Base-by-base conservation (phyloP, 1,284 basidiomycete species). In the Sparassis latifolia region DNA sequence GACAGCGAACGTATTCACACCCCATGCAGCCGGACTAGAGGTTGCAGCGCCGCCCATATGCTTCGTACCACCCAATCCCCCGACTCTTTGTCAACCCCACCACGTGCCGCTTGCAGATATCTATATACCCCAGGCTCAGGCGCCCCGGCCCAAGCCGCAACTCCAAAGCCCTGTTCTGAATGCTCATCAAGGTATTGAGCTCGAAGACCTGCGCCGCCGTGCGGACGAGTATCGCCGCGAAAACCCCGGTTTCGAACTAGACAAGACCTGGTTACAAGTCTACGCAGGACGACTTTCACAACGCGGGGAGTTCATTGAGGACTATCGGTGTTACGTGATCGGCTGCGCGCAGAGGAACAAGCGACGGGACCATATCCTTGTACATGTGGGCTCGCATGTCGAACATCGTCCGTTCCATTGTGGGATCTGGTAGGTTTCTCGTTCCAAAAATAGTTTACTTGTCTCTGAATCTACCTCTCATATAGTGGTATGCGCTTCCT, bases 321-420 rank as follows among this genome's bases (percentile, higher is more conserved):
- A 83, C 42, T 86, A 78, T 57, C 71, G 84, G 42, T 86, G 83
- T 57, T 86, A 86, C 59, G 68, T 86, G 38, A 57, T 68, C 20
- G 84, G 79, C 3, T 86, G 83, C 61, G 62, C 68, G 35, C 84
- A 86, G 62, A 73, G 66, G 41, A 86, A 86, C 67, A 85, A 80
- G 63, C 71, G 84, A 49, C 71, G 80, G 49, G 84, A 86, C 59
- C 84, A 86, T 56, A 86, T 86, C 56, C 63, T 84, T 40, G 82
- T 84, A 42, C 84, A 86, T 55, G 73, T 86, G 27, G 83, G 84
- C 35, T 79, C 80, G 12, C 84, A 86, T 61, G 71, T 87, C 44
- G 79, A 82, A 51, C 78, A 85, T 57, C 67, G 83, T 55, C 81
- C 79, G 2, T 86, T 80, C 63, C 68, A 72, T 46, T 86, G 84